Evolutionary conservation across 1,139 yeast genomes (phyloP), one percentile per base, ranked within the genome.

Genomic region (Pichia sp.): DNA sequence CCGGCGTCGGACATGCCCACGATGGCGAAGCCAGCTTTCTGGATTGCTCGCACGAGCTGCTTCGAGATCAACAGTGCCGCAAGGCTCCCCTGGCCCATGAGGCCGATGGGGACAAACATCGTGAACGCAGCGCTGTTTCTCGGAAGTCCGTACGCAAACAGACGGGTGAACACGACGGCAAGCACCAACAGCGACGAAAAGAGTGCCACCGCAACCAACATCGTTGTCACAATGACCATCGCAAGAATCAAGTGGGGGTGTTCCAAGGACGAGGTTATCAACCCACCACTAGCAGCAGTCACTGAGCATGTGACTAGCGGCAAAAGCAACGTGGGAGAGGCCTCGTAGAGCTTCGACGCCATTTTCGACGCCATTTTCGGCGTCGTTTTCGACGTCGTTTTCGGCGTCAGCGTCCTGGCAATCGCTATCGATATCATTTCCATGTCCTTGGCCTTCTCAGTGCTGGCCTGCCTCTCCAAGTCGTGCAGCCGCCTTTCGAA

Each of bases 11-110:
- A 9, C 58, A 64, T 50, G 55, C 63, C 52, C 5, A 57, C n/a
- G 5, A 30, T 38, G 24, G 20, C 17, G 36, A 54, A 53, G 20
- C 56, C 56, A 5, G 46, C n/a, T 2, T 40, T 33, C 8, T 60
- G 30, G 43, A 62, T 58, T 24, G 67, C 55, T 2, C 55, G 47
- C 3, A 60, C 60, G 30, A 66, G 45, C 43, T 60, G 56, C 3
- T 57, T 42, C 43, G 52, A 59, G 30, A 54, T 60, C 14, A 83
- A 70, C 60, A 85, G 70, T 14, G 86, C 75, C 3, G 87, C 87
- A 67, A 74, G 87, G 1, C 89, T 80, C 2, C 95, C 95, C 70
- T 90, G 97, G 24, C 97, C 96, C 66, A 87, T 70, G 30, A 84
- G 83, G 17, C 91, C 93, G 46, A 84, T 72, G 8, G 87, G 85